Conservation (phyloP, 805 yeast genomes). For the Candida mattraensis region DNA sequence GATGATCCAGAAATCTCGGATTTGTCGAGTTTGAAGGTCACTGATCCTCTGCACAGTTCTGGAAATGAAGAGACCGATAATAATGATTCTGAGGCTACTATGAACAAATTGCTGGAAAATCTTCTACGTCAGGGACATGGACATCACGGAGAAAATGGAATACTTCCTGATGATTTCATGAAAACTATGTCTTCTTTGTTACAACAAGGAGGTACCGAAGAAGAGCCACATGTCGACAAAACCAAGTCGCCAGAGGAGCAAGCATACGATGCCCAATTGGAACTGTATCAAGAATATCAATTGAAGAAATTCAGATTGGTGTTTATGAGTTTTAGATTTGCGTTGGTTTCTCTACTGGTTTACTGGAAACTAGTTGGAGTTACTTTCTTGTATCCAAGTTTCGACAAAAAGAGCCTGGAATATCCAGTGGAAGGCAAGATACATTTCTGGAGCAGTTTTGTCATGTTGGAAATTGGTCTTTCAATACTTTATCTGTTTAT, state of each 20-base stretch:
- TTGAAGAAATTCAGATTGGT: slow-evolving; percentile 12
- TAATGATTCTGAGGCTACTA: slow-evolving; percentile 15
- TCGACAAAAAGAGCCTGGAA: slow-evolving; percentile 13
- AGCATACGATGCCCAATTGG: slow-evolving; percentile 15
- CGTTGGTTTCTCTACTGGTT: slow-evolving; percentile 13
- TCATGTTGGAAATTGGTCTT: slow-evolving; percentile 22
- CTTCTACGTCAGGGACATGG: slow-evolving; percentile 19
- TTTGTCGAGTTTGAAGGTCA: slow-evolving; percentile 10
- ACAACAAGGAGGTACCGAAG: slow-evolving; percentile 11
- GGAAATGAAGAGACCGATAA: slow-evolving; percentile 7
- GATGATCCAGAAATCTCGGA: slow-evolving; percentile 29
- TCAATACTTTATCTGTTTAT: slow-evolving; percentile 17
- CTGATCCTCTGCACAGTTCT: slow-evolving; percentile 10
- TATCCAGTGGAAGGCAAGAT: slow-evolving; percentile 9
- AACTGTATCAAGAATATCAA: slow-evolving; percentile 15
- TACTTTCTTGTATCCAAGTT: slow-evolving; percentile 10
- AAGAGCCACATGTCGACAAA: slow-evolving; percentile 1
- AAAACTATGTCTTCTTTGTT: slow-evolving; percentile 29
- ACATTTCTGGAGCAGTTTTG: slow-evolving; percentile 26
- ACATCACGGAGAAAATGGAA: slow-evolving; percentile 8
- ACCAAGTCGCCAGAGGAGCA: slow-evolving; percentile 13
- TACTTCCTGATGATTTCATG: slow-evolving; percentile 32
- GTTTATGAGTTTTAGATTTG: slow-evolving; percentile 21
- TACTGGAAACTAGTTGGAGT: slow-evolving; percentile 10
- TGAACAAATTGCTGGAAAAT: slow-evolving; percentile 20